These are phyloP conservation scores for Botrytis squamosa DNA, from an alignment of 2,329 filamentous ascomycete species.

Conservation along the genomic window DNA sequence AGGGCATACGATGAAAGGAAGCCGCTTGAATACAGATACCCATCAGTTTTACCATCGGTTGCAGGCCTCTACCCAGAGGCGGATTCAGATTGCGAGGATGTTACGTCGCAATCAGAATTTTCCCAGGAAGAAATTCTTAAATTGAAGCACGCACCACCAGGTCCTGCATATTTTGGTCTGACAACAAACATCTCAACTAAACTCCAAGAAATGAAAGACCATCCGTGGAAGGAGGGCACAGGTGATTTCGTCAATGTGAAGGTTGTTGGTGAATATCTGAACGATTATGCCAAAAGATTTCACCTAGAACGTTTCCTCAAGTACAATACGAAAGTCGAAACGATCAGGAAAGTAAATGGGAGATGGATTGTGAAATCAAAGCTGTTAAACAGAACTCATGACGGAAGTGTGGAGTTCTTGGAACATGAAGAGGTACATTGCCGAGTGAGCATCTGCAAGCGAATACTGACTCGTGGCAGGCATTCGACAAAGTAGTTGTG, in stretches of 20 bases:
- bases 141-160: conserved; percentile 33
- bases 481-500: conserved; percentile 64
- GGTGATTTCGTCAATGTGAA: conserved; percentile 32
- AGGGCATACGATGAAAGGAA: conserved; percentile 34
- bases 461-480: conserved; percentile 20
- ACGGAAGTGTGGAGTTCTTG: conserved; percentile 6
- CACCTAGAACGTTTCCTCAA: conserved; percentile 26
- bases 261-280: conserved; percentile 31
- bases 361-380: conserved; percentile 30
- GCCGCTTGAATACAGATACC: conserved; percentile 31
- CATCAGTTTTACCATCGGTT: conserved; percentile 29
- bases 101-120: not conserved
- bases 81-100: conserved; percentile 8
- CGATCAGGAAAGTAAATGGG: conserved; percentile 26
- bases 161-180: conserved; percentile 33
- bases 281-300: conserved; percentile 27
- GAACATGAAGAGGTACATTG: not conserved
- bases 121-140: conserved; percentile 8
- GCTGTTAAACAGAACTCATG: conserved; percentile 22
- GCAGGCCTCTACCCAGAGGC: conserved; percentile 25
- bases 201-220: conserved; percentile 31
- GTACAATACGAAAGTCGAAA: conserved; percentile 33
- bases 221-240: conserved; percentile 33
- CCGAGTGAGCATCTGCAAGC: not conserved
- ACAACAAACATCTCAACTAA: conserved; percentile 34